Base-by-base conservation (phyloP, 805 yeast species). In the Lipomyces sp. region DNA sequence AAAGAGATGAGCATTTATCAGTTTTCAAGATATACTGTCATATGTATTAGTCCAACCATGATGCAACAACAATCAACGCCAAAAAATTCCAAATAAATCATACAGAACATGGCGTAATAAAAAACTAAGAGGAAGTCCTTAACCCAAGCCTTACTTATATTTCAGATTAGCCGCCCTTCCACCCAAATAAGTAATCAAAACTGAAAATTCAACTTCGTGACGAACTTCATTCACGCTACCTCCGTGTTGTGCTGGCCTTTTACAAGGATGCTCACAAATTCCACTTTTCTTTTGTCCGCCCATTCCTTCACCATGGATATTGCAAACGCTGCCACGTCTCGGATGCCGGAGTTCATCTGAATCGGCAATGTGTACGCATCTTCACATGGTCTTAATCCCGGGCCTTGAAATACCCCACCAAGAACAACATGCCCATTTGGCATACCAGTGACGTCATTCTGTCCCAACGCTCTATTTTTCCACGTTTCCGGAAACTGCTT, bases 211-310 rank as follows among this genome's bases (percentile, higher is more conserved):
- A 26, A 10, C 29, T 26, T 26, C 10, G 29, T 26, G 10, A 10
- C 6, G 6, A 10, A 7, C 6, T 6, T 7, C 6, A 26, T 26
- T 26, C 6, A 26, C 10, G 29, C 6, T 26, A 6, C 6, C 29
- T 26, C 29, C 6, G 29, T 7, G 10, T 26, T 26, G 10, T 26
- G 29, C 29, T 7, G 7, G 13, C 52, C 52, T 11, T 43, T 45
- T n/a, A 37, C 29, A 24, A 55, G 32, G 2, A 47, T 45, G 93
- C 95, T 68, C 84, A 85, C 78, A 39, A 45, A 54, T 21, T 43
- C 29, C 31, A 60, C 6, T 19, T 43, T 37, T n/a, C 19, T 44
- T 21, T 38, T 28, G 4, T 43, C 45, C 2, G 61, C 51, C 75
- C 75, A 73, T 37, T 68, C 72, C 16, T 61, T 59, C 18, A 67